Conservation (phyloP, 2,329 filamentous ascomycete species). For the Sporothrix pseudoabietina region DNA sequence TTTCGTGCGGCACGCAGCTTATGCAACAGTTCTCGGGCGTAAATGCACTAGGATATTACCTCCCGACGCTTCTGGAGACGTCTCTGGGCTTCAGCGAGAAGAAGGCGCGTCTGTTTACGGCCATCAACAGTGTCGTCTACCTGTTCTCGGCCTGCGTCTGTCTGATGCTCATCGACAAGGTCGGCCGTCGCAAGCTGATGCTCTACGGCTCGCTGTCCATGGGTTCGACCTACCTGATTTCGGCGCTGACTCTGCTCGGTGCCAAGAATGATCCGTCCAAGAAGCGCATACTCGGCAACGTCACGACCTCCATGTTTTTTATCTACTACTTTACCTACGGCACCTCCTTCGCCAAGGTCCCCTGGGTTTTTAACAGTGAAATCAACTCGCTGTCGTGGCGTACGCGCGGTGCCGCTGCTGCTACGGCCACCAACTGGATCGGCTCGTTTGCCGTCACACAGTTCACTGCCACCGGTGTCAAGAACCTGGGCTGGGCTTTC, state of each 20-base stretch:
- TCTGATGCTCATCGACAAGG: conserved; percentile 45
- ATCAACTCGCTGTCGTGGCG: conserved; percentile 49
- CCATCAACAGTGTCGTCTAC: conserved; percentile 51
- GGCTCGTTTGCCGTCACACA: conserved; percentile 49
- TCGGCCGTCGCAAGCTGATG: conserved; percentile 49
- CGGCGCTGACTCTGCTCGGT: conserved; percentile 43
- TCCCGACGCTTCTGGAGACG: conserved; percentile 59
- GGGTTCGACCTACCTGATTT: conserved; percentile 41
- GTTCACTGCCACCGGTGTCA: conserved; percentile 49
- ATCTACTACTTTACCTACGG: conserved; percentile 49
- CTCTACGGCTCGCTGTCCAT: conserved; percentile 42
- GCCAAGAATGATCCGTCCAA: conserved; percentile 34
- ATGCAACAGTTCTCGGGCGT: conserved; percentile 52
- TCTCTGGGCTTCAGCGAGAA: conserved; percentile 57
- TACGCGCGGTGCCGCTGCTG: conserved; percentile 47
- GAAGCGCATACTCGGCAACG: conserved; percentile 40
- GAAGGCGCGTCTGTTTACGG: conserved; percentile 57
- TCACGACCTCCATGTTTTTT: conserved; percentile 49
- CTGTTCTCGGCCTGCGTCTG: conserved; percentile 44
- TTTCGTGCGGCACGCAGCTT: conserved; percentile 50
- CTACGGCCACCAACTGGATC: conserved; percentile 51
- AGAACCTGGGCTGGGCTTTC: conserved; percentile 48
- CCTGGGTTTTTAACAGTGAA: conserved; percentile 49
- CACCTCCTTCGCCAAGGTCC: conserved; percentile 45
- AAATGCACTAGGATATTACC: conserved; percentile 47